Conservation (phyloP, 805 yeast genomes). For the Cyberlindnera nakhonratchasimensis region DNA sequence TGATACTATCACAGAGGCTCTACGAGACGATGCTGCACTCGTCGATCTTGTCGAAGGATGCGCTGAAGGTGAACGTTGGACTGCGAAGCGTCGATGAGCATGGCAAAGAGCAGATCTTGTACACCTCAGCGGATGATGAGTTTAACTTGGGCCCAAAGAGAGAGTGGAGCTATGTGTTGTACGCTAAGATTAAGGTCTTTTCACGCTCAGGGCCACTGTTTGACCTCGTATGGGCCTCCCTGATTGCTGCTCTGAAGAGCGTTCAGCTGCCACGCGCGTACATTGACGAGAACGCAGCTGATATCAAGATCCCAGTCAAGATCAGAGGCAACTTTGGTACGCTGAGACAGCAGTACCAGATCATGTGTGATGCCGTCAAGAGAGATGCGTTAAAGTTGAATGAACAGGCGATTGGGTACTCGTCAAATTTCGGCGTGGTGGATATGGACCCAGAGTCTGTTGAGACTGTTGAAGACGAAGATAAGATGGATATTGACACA, state of each 20-base stretch:
- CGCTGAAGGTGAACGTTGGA: conserved; percentile 55
- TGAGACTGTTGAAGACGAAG: conserved; percentile 29
- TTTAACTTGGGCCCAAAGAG: conserved; percentile 37
- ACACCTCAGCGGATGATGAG: conserved; percentile 46
- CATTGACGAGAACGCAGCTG: conserved; percentile 58
- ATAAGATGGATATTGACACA: conserved; percentile 32
- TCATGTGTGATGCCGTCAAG: conserved; percentile 52
- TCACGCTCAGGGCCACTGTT: conserved; percentile 79
- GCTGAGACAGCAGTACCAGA: conserved; percentile 44
- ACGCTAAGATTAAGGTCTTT: conserved; percentile 72
- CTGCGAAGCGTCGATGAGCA: conserved; percentile 48
- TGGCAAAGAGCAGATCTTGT: conserved; percentile 44
- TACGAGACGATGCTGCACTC: conserved; percentile 60
- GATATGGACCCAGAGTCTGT: conserved; percentile 37
- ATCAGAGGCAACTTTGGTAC: conserved; percentile 49
- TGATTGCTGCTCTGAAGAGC: conserved; percentile 57
- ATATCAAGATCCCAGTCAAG: conserved; percentile 48
- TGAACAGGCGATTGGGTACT: conserved; percentile 35
- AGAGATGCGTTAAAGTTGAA: conserved; percentile 39
- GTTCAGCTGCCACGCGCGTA: conserved; percentile 65
- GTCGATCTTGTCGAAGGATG: conserved; percentile 45
- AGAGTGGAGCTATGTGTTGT: conserved; percentile 54
- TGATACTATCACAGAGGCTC: conserved; percentile 62
- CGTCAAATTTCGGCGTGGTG: conserved; percentile 58
- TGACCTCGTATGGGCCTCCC: conserved; percentile 70